Percentiles rank a stretch among this genome's conserved stretches.
These are phyloP conservation scores for Lecanicillium sp. DNA, from an alignment of 2,329 filamentous ascomycete genomes.

Conservation along the genomic window DNA sequence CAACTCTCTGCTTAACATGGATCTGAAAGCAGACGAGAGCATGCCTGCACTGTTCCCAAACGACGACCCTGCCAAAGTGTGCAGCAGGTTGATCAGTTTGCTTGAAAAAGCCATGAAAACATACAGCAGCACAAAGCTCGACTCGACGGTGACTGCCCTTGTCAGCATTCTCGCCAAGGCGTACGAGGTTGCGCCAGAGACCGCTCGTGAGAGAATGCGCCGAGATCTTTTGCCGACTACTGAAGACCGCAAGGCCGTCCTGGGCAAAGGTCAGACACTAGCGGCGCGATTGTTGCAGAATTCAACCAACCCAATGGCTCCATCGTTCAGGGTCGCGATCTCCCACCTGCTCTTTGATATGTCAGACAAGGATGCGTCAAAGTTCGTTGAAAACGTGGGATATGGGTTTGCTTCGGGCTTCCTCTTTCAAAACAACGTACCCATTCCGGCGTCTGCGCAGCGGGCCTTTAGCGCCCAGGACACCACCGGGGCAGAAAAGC, in stretches of 20 bases:
- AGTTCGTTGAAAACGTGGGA: conserved; percentile 84
- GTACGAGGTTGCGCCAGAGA: conserved; percentile 59
- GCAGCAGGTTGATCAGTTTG: conserved; percentile 60
- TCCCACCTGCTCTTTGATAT: conserved; percentile 80
- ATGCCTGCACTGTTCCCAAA: conserved; percentile 59
- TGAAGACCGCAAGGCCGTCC: conserved; percentile 65
- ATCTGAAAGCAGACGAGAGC: conserved; percentile 50
- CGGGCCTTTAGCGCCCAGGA: conserved; percentile 31
- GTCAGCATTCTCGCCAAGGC: conserved; percentile 66
- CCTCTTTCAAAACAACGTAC: conserved; percentile 74
- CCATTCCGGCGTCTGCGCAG: conserved; percentile 60
- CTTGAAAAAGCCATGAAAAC: conserved; percentile 57
- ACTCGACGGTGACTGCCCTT: conserved; percentile 62
- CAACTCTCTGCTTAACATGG: conserved; percentile 75
- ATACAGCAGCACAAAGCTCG: conserved; percentile 64
- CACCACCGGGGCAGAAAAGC: conserved; percentile 22
- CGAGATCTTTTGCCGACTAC: conserved; percentile 65
- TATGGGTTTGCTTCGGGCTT: conserved; percentile 93
- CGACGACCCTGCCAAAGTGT: conserved; percentile 48
- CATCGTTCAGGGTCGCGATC: conserved; percentile 66
- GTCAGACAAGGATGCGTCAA: conserved; percentile 69
- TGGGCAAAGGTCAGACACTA: conserved; percentile 68
- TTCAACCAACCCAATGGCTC: conserved; percentile 64
- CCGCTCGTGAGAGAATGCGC: conserved; percentile 55
- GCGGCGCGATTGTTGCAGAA: conserved; percentile 71